Base-by-base conservation (phyloP, 352 stramenopile species). In the Peronospora farinosa region DNA sequence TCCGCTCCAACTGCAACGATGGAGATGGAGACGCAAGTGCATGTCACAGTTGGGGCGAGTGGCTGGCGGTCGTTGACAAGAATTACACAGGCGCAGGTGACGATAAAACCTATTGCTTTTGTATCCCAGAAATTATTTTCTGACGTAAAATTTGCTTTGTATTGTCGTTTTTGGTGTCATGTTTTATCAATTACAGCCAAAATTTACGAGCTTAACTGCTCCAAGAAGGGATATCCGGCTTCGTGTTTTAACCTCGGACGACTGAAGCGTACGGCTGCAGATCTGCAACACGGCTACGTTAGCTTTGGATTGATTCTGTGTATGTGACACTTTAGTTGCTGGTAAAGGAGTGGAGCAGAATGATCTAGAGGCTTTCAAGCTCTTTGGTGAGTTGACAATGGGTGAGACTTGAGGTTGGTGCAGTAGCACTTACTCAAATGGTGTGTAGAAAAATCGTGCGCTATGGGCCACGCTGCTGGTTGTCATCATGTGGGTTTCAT, bases 401-500 rank as follows among this genome's bases (percentile, higher is more conserved):
- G 27, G 5, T 10, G 12, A 9, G 3, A 31, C 27, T 31, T 31
- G 27, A 31, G 6, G 27, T 31, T 31, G 8, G 27, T 7, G 27
- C 27, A 31, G 27, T 31, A 5, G 8, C 1, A 10, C 27, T 31
- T 1, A 31, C 27, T 7, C 8, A n/a, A 10, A 7, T 8, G 23
- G 1, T 11, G 5, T 47, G 19, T 51, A 94, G 83, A 88, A 37
- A 89, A 88, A 63, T 63, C 83, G 38, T 92, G 84, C 49, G 54
- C 74, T n/a, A 72, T 65, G 5, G 76, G 69, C 13, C 81, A 92
- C 36, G 74, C 73, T 21, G 76, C 86, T 51, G 82, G 72, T 31
- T 95, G 84, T 43, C 81, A 95, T 42, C 84, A 95, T 55, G 65
- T 91, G n/a, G 84, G 81, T 11, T 76, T 91, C 56, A 89, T 95